Conservation (phyloP, 2,329 filamentous ascomycete species). For the Zalaria sp. region DNA sequence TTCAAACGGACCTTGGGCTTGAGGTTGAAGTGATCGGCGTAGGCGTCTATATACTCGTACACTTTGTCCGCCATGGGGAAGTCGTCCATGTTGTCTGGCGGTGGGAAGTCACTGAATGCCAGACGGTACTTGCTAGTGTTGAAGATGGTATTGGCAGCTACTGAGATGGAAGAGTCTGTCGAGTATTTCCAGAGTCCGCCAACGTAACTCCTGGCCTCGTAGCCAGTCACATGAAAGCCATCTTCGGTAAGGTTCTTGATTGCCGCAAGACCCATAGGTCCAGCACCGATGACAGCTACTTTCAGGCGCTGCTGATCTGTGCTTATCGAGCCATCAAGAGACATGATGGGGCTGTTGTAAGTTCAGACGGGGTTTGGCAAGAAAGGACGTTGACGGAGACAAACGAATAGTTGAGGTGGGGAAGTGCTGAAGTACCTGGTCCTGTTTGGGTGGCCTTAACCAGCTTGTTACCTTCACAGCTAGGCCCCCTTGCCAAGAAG, state of each 20-base stretch:
- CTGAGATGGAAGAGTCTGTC: slow-evolving; percentile 13
- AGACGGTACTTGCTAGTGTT: slow-evolving; percentile 26
- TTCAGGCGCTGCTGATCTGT: background rate
- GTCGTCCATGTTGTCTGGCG: slow-evolving; percentile 23
- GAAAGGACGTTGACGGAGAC: no score
- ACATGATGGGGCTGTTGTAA: background rate
- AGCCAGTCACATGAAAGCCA: slow-evolving; percentile 25
- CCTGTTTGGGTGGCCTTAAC: no score
- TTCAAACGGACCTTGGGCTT: slow-evolving; percentile 20
- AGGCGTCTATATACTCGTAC: slow-evolving; percentile 26
- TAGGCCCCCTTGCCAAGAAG: no score
- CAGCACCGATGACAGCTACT: slow-evolving; percentile 4
- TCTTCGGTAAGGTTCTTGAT: slow-evolving; percentile 27
- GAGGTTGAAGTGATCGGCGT: slow-evolving; percentile 26
- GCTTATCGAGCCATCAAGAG: background rate
- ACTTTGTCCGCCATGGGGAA: slow-evolving; percentile 13
- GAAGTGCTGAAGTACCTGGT: no score
- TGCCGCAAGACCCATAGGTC: slow-evolving; percentile 6
- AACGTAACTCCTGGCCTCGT: slow-evolving; percentile 23
- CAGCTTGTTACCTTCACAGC: no score
- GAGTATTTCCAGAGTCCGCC: slow-evolving; percentile 31
- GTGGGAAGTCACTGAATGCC: slow-evolving; percentile 28
- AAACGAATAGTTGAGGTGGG: no score
- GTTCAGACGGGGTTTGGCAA: no score
- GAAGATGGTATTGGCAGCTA: slow-evolving; percentile 16